phyloP scores from a whole-genome alignment of 2,329 filamentous ascomycete species.

The Cordyceps cateniannulata region DNA sequence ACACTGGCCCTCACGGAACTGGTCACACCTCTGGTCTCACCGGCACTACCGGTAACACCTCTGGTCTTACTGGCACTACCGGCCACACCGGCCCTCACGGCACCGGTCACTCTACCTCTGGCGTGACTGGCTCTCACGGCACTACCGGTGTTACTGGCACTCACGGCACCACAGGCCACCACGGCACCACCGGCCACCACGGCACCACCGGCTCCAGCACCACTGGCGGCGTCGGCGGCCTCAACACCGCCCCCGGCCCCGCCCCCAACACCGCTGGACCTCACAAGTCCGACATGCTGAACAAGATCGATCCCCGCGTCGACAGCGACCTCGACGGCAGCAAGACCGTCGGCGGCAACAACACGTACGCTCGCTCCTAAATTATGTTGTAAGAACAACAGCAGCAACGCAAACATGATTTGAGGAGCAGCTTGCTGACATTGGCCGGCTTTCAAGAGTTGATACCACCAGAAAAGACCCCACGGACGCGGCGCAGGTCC shows the following conservation, averaged over 20 bases:
- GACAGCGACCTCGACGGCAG: conserved; percentile 50
- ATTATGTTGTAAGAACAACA: conserved; percentile 14
- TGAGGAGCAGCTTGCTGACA: background rate
- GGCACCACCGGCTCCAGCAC: conserved; percentile 24
- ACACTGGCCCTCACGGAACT: conserved; percentile 17
- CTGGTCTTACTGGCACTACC: conserved; percentile 18
- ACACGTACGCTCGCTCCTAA: conserved; percentile 36
- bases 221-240: conserved; percentile 18
- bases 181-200: conserved; percentile 14
- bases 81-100: conserved; percentile 22
- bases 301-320: conserved; percentile 50
- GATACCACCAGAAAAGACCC: conserved; percentile 31
- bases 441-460: background rate
- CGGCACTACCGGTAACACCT: conserved; percentile 15
- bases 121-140: background rate
- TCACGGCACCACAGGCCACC: conserved; percentile 9
- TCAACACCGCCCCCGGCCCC: conserved; percentile 25
- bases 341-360: conserved; percentile 49
- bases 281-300: conserved; percentile 46
- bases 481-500: conserved; percentile 50
- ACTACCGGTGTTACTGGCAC: conserved; percentile 24
- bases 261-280: conserved; percentile 30
- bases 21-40: conserved; percentile 25
- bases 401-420: background rate
- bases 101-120: conserved; percentile 18